Evolutionary conservation across 352 stramenopile species (phyloP), one percentile per base, ranked within the genome.

Genomic region (Globisporangium spinosum): DNA sequence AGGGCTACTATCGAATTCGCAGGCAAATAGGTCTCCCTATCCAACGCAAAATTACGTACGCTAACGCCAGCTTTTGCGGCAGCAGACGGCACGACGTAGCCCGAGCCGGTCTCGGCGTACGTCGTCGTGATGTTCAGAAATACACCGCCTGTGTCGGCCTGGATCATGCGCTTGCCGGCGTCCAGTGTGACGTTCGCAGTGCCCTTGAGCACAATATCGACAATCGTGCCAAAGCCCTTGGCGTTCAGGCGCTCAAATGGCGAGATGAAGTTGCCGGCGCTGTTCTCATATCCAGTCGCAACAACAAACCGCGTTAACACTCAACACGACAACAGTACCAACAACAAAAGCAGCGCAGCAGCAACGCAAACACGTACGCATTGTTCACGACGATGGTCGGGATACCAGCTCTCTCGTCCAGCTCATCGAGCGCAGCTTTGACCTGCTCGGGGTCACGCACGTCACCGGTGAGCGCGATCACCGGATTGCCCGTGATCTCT

Each of bases 101-200:
- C 94, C 15, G 96, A 98, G 32, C 90, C 92, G 9, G 91, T 94
- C 79, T 98, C 94, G 58, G 97, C 94, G 73, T 98, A 93, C 22
- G 92, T 98, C 62, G 96, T 98, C 43, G 90, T 98, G 74, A 99
- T 99, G 77, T 99, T 99, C 51, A 99, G 86, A 72, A 99, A 98
- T 7, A 95, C 79, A 25, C 89, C 93, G 45, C 80, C 79, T 34
- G 85, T 79, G 7, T 90, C 79, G n/a, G 78, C 79, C 57, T 81
- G 75, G 62, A 94, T 93, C 79, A 93, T 86, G 64, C 83, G 82
- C 64, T 93, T 91, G 53, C 84, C 88, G 0, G 82, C 84, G 49
- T 94, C 84, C 57, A 91, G 71, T 65, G 86, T 94, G 61, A 96
- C 83, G 70, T 94, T 94, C 69, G 85, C 85, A 32, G 85, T 92